A percentile compares a stretch with the other conserved stretches of the same genome.
Conservation (phyloP, 2,329 filamentous ascomycete genomes). For the Penicillium sp. region DNA sequence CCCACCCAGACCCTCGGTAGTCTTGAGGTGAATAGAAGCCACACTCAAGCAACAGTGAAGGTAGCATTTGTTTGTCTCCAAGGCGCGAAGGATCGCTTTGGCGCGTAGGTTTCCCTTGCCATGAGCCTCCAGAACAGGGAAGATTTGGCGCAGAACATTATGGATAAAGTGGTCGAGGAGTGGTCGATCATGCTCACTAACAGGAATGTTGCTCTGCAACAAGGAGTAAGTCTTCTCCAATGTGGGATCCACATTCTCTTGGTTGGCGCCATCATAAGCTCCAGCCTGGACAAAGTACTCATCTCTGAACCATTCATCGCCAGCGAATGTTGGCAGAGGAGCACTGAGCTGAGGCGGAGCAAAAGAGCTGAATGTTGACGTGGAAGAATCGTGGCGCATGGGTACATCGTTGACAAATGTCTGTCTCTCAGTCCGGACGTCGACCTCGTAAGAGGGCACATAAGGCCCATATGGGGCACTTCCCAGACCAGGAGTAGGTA, state of each 20-base stretch:
- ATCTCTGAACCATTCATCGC: conserved; percentile 71
- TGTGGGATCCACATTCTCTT: not conserved
- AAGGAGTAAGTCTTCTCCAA: conserved; percentile 52
- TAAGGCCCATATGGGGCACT: conserved; percentile 56
- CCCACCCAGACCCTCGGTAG: conserved; percentile 64
- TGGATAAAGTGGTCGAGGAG: conserved; percentile 89
- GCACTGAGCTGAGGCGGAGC: conserved; percentile 73
- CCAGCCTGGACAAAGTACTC: conserved; percentile 56
- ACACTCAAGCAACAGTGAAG: conserved; percentile 95
- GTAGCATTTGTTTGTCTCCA: conserved; percentile 90
- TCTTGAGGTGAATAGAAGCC: conserved; percentile 88
- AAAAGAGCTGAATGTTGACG: conserved; percentile 91
- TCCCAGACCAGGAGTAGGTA: conserved; percentile 58
- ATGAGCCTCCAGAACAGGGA: conserved; percentile 88
- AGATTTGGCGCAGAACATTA: conserved; percentile 82
- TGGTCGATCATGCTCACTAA: conserved; percentile 84
- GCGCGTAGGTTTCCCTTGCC: conserved; percentile 80
- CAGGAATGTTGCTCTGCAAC: conserved; percentile 72
- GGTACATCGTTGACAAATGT: conserved; percentile 92
- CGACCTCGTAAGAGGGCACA: conserved; percentile 79
- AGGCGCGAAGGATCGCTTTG: conserved; percentile 80
- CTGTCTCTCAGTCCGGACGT: conserved; percentile 93
- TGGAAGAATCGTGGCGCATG: conserved; percentile 79
- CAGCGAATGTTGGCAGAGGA: conserved; percentile 64
- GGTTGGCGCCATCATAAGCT: not conserved